Evolutionary conservation across 1,284 basidiomycete species (phyloP).

Genomic region (Marasmius fiardii): DNA sequence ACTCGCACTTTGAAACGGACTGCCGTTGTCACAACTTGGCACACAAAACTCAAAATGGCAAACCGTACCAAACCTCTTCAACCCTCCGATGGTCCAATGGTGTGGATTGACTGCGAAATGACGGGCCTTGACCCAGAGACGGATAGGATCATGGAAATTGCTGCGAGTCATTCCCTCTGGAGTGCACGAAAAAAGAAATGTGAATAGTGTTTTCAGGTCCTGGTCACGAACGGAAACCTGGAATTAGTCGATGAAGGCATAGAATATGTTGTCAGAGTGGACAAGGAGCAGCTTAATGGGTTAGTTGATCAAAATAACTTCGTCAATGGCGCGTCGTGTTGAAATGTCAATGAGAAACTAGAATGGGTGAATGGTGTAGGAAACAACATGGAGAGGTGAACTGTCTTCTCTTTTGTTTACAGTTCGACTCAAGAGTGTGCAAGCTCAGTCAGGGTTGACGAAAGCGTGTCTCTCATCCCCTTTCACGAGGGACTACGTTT

Average conservation of each 20-base stretch:
- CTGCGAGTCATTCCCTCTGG: constrained; percentile 35
- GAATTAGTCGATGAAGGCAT: constrained; percentile 73
- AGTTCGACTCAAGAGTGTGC: neutral
- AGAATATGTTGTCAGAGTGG: constrained; percentile 65
- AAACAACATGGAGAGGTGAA: constrained; percentile 67
- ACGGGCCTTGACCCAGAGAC: constrained; percentile 47
- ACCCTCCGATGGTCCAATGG: constrained; percentile 64
- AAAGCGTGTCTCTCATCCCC: constrained; percentile 64
- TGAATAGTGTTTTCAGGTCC: constrained; percentile 42
- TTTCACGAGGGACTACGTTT: constrained; percentile 51
- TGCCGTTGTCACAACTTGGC: neutral
- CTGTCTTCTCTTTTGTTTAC: neutral
- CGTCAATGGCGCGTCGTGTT: neutral
- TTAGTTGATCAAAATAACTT: constrained; percentile 28
- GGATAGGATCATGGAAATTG: constrained; percentile 78
- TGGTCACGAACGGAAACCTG: constrained; percentile 81
- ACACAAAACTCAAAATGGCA: constrained; percentile 7
- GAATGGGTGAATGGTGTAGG: constrained; percentile 78
- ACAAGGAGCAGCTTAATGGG: constrained; percentile 62
- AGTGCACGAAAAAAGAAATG: neutral
- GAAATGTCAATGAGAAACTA: constrained; percentile 22
- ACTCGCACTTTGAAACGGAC: neutral
- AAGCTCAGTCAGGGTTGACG: constrained; percentile 66
- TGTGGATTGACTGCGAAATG: constrained; percentile 93
- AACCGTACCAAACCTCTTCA: constrained; percentile 28